Conservation (phyloP, 2,329 filamentous ascomycete genomes). For the Albophoma yamanashiensis region DNA sequence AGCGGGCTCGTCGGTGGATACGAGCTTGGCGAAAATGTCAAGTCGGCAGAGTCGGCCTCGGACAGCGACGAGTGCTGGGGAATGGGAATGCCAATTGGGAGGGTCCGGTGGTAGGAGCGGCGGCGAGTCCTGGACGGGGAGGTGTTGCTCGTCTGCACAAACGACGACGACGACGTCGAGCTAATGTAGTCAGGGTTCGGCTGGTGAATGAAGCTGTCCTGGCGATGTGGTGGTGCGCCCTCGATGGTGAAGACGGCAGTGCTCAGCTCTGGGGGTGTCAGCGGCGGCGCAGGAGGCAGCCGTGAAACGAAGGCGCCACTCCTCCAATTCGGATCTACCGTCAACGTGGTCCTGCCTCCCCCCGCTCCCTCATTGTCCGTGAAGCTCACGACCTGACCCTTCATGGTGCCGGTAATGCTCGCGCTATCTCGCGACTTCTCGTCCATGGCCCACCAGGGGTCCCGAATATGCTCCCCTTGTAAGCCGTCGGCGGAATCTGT, state of each 20-base stretch:
- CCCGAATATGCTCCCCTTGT: conserved; percentile 5
- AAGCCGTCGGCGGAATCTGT: conserved; percentile 8
- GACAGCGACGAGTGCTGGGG: conserved; percentile 11
- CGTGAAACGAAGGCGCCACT: conserved; percentile 19
- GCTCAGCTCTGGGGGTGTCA: conserved; percentile 37
- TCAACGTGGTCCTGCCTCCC: conserved; percentile 8
- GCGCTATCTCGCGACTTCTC: conserved; percentile 10
- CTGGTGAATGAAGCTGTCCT: conserved; percentile 32
- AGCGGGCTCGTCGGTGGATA: conserved; percentile 37
- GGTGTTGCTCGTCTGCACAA: conserved; percentile 13
- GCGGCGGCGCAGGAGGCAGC: conserved; percentile 34
- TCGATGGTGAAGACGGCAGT: conserved; percentile 31
- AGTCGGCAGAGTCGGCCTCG: conserved; percentile 14
- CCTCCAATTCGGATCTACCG: conserved; percentile 16
- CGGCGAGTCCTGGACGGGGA: conserved; percentile 24
- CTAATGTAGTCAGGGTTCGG: conserved; percentile 39
- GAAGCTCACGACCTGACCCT: conserved; percentile 1
- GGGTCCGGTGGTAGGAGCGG: conserved; percentile 31
- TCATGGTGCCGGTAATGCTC: not conserved
- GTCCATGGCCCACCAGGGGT: conserved; percentile 13
- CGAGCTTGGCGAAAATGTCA: conserved; percentile 33
- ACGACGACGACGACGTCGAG: conserved; percentile 18
- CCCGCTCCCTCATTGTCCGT: conserved; percentile 5
- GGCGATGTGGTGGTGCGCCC: conserved; percentile 15
- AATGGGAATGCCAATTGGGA: conserved; percentile 23